These are phyloP conservation scores for Gliomastix tumulicola DNA, from an alignment of 2,329 filamentous ascomycete genomes.

Conservation along the genomic window DNA sequence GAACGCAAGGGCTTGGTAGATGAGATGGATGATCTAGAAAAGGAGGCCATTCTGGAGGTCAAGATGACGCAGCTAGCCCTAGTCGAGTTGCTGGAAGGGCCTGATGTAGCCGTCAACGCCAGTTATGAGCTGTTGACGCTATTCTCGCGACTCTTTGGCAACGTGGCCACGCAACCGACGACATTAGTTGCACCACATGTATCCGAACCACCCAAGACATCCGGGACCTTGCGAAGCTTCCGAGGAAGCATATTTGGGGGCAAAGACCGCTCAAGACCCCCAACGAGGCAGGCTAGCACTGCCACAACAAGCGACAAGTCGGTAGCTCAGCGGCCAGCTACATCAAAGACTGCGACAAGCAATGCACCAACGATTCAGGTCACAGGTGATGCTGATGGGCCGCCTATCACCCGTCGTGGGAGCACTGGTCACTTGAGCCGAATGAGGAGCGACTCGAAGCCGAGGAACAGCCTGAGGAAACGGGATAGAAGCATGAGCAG, in stretches of 20 bases:
- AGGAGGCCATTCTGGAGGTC: conserved; percentile 81
- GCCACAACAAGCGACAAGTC: conserved; percentile 28
- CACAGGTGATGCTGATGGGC: conserved; percentile 54
- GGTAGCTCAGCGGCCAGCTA: conserved; percentile 19
- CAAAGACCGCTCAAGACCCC: conserved; percentile 34
- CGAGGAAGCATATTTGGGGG: conserved; percentile 72
- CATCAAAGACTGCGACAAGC: conserved; percentile 34
- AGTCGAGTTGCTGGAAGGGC: conserved; percentile 75
- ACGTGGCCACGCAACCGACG: conserved; percentile 26
- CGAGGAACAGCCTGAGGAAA: conserved; percentile 46
- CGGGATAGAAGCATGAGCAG: conserved; percentile 42
- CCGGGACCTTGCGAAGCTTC: conserved; percentile 63
- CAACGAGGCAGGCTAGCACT: conserved; percentile 31
- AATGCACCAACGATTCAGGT: conserved; percentile 68
- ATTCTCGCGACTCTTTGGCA: conserved; percentile 74
- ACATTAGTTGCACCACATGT: no score
- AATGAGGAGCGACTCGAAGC: conserved; percentile 35
- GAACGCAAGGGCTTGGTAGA: conserved; percentile 53
- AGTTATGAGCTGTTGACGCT: conserved; percentile 78
- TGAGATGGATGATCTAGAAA: conserved; percentile 77
- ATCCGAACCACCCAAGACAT: conserved; percentile 59
- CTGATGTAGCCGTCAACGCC: conserved; percentile 79
- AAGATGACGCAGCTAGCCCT: conserved; percentile 92
- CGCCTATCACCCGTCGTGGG: conserved; percentile 22
- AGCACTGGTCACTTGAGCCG: conserved; percentile 23